Evolutionary conservation across 2,329 filamentous ascomycete species (phyloP).

Genomic region (Hymenoscyphus scutula): DNA sequence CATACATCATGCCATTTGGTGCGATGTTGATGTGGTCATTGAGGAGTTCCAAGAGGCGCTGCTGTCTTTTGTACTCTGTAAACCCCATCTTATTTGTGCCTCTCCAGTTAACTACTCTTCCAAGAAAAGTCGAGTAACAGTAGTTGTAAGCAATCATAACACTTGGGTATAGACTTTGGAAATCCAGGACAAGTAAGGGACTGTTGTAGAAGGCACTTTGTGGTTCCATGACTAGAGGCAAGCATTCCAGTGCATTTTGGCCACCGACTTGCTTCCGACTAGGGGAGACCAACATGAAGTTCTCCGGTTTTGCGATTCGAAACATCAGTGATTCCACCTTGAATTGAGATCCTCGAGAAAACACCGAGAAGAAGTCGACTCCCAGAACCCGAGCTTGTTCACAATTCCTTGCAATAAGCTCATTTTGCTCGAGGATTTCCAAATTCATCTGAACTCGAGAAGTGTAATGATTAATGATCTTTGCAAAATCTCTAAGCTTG

Average conservation of each 20-base stretch:
- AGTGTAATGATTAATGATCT: conserved; percentile 75
- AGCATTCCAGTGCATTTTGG: conserved; percentile 91
- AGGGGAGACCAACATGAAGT: conserved; percentile 85
- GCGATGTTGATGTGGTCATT: conserved; percentile 87
- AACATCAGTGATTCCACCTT: conserved; percentile 99
- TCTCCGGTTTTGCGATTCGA: conserved; percentile 94
- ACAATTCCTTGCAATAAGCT: conserved; percentile 82
- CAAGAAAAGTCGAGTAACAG: conserved; percentile 95
- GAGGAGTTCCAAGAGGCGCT: conserved; percentile 71
- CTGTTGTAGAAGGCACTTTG: conserved; percentile 92
- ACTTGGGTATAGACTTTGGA: conserved; percentile 93
- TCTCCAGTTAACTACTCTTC: conserved; percentile 82
- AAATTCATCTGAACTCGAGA: conserved; percentile 76
- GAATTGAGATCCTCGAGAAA: conserved; percentile 92
- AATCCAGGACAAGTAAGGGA: conserved; percentile 87
- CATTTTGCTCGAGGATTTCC: conserved; percentile 88
- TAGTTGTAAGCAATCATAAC: conserved; percentile 99
- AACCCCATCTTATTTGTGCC: conserved; percentile 94
- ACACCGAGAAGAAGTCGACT: conserved; percentile 95
- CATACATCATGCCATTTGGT: conserved; percentile 96
- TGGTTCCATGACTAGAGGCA: conserved; percentile 96
- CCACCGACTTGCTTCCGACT: conserved; percentile 87
- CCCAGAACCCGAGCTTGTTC: conserved; percentile 92
- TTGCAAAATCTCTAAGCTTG: conserved; percentile 66
- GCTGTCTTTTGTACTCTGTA: conserved; percentile 76